Base-by-base conservation (phyloP, 2,329 filamentous ascomycete genomes). In the Paecilomyces sp. region DNA sequence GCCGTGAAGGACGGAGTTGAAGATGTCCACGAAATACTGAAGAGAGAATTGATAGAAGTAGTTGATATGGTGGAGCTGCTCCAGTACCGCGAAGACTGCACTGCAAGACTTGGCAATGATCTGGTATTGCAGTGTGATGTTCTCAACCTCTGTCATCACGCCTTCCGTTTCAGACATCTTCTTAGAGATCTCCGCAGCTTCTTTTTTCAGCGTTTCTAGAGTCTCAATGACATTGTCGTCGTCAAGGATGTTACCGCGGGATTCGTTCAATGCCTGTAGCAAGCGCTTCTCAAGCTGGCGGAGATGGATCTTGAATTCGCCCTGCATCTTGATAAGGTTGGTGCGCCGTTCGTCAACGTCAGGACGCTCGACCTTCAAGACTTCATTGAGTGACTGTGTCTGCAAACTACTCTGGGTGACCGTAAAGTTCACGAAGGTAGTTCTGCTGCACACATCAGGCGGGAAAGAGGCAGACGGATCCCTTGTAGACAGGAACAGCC, bases 21-120 rank as follows among this genome's bases (percentile, higher is more conserved):
- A 99, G 67, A 99, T 99, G 73, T 97, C 90, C 58, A 96, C 85
- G 78, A 99, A 99, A 78, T 96, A 99, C 75, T 97, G 92, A 61
- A 99, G 83, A 41, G 94, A 99, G 82, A 99, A 99, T 74, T 97
- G 95, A 76, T 99, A 99, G 78, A 97, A 97, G 80, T 97, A 94
- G 75, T 99, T 97, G 74, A 99, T 88, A 72, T 97, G 95, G 76
- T 97, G 93, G 60, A 99, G 85, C 75, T 99, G 93, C 78, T 99
- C 95, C 62, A 99, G 82, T 13, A 99, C 90, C 33, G 95, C 92
- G 74, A 97, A 99, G 51, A 99, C 93, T 58, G 94, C 92, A 78
- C 93, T 97, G 83, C 94, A 99, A 51, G 94, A 93, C 68, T 88
- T 86, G 59, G 94, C 94, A 76, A 99, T 92, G 65, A 95, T 87